Conservation (phyloP, 352 stramenopile genomes). For the Phytophthora niederhauseri region DNA sequence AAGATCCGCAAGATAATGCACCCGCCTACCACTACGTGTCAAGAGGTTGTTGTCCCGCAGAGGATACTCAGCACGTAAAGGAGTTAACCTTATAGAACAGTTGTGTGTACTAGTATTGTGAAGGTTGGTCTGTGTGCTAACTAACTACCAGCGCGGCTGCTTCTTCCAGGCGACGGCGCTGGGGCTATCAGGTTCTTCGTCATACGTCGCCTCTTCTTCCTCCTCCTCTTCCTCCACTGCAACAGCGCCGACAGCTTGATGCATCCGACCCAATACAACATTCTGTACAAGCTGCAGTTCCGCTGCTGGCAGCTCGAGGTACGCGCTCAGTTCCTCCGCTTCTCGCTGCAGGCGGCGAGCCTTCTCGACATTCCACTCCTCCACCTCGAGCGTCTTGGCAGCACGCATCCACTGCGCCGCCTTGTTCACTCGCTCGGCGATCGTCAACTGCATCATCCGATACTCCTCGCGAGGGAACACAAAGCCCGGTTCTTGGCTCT, state of each 20-base stretch:
- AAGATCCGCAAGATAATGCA: too few relatives aligned
- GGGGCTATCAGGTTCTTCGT: slow-evolving; percentile 25
- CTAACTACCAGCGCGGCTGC: slow-evolving; percentile 33
- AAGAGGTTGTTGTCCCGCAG: too few relatives aligned
- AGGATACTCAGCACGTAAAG: background rate
- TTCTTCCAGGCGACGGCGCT: slow-evolving; percentile 38
- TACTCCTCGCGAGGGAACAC: slow-evolving; percentile 72
- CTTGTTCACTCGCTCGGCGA: slow-evolving; percentile 68
- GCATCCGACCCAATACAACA: slow-evolving; percentile 26
- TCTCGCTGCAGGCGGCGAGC: slow-evolving; percentile 48
- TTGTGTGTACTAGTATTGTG: slow-evolving; percentile 6
- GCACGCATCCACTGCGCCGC: slow-evolving; percentile 69
- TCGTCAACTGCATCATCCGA: slow-evolving; percentile 70
- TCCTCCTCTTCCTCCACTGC: slow-evolving; percentile 28
- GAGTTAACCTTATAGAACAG: slow-evolving; percentile 21
- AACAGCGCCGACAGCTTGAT: background rate
- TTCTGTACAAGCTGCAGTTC: slow-evolving; percentile 71
- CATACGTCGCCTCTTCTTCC: slow-evolving; percentile 24
- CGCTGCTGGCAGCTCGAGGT: slow-evolving; percentile 63
- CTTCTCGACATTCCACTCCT: slow-evolving; percentile 73
- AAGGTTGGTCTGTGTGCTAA: slow-evolving; percentile 10
- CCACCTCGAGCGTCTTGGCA: slow-evolving; percentile 64
- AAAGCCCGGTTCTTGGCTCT: slow-evolving; percentile 48
- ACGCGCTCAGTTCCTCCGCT: slow-evolving; percentile 62
- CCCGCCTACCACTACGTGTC: background rate